Conservation (phyloP, 2,329 filamentous ascomycete species). For the Monilinia aucupariae region DNA sequence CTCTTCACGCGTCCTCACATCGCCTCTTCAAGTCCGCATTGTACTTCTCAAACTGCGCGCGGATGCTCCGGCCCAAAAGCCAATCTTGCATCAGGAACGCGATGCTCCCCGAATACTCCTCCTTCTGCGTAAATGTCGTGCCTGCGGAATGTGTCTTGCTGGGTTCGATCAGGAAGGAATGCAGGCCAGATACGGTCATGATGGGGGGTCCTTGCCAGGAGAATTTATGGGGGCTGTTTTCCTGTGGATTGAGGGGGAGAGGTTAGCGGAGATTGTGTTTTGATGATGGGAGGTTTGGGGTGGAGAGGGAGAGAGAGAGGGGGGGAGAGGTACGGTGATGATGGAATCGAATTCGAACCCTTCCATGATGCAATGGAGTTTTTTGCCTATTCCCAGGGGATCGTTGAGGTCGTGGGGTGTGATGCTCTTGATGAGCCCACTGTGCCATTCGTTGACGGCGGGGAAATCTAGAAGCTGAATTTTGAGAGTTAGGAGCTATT, state of each 20-base stretch:
- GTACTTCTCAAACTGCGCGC: not conserved
- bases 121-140: not conserved
- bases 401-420: not conserved
- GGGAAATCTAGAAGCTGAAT: conserved; percentile 3
- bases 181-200: not conserved
- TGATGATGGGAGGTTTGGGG: not conserved
- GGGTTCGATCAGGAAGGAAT: not conserved
- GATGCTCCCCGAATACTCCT: not conserved
- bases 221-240: not conserved
- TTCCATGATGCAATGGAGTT: not conserved
- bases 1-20: not conserved
- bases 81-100: not conserved
- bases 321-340: not conserved
- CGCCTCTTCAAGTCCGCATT: not conserved
- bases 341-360: not conserved
- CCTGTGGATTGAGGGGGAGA: not conserved
- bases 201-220: not conserved
- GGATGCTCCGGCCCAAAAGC: not conserved
- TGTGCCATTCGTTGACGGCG: not conserved
- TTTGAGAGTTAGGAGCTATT: not conserved
- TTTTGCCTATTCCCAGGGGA: not conserved
- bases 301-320: too few species aligned
- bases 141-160: not conserved
- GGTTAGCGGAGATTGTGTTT: not conserved
- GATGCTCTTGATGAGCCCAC: not conserved